Base-by-base conservation (phyloP, 805 yeast genomes). In the Starmerella ratchasimensis region DNA sequence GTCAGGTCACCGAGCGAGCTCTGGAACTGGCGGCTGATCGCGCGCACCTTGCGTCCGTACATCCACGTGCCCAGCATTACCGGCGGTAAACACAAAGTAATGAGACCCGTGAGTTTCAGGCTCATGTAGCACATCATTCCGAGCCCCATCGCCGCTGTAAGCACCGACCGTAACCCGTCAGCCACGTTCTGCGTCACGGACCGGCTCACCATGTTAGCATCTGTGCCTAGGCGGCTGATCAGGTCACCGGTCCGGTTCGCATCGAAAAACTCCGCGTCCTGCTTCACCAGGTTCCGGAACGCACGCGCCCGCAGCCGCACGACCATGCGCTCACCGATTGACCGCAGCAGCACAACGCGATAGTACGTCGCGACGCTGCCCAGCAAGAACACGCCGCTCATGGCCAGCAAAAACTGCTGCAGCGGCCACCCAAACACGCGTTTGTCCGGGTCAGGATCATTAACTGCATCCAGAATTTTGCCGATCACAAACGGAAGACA, bases 41-140 rank as follows among this genome's bases (percentile, higher is more conserved):
- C 64, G 45, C 93, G 75, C 31, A 88, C 79, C 46, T 73, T 66
- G 40, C 76, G 69, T 43, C 97, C 97, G 56, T 86, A 88, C 25
- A 80, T 68, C 51, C 79, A 61, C 0, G 94, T 82, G 67, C 83
- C 77, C 7, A 74, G 60, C 31, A 82, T 74, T 31, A 86, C 65
- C 1, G 94, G 93, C 2, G 97, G 96, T 39, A 82, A 76, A 38
- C 86, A 62, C 24, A 82, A 50, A 45, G 80, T 64, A 80, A 88
- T 81, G 40, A 80, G 76, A 6, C 78, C 73, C 0, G 95, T 82
- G 42, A 88, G 64, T 51, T 84, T 75, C 64, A 81, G 70, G 27
- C 90, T 77, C 8, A 86, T 90, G 48, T 73, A 73, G 45, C 81
- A 64, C 97, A 88, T 88, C 94, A 86, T 83, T 3, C 81, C 71